Conservation (phyloP, 768 basidiomycete species). For the Mycena sanguinolenta region DNA sequence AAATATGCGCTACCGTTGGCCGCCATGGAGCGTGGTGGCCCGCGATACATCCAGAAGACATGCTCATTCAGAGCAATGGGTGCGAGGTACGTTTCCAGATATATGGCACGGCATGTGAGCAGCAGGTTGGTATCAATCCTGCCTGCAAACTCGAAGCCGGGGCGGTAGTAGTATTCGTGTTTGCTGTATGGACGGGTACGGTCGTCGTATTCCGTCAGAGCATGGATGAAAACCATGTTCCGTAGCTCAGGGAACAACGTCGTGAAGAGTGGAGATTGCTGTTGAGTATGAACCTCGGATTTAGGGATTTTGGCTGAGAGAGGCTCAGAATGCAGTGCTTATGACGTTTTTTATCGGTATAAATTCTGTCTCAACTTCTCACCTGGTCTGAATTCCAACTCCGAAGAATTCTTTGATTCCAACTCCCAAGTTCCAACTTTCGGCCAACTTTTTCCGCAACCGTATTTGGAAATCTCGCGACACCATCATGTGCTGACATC, state of each 20-base stretch:
- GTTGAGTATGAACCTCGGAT: no score
- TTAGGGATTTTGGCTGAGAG: no score
- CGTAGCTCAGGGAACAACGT: constrained; percentile 39
- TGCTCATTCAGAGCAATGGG: constrained; percentile 38
- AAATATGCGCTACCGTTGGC: constrained; percentile 30
- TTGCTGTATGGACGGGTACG: constrained; percentile 27
- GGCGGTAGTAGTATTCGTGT: constrained; percentile 39
- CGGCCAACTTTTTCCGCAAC: no score
- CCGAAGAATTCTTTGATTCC: no score
- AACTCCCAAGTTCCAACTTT: no score
- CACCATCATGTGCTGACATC: no score
- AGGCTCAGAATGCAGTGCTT: no score
- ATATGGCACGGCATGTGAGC: constrained; percentile 41
- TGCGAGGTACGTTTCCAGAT: constrained; percentile 41
- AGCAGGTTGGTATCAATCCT: constrained; percentile 37
- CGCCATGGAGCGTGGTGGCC: neutral
- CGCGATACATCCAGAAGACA: constrained; percentile 39
- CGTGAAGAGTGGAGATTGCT: constrained; percentile 36
- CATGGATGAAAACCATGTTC: constrained; percentile 39
- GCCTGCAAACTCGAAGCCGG: constrained; percentile 32
- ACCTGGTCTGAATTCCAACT: no score
- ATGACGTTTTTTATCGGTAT: no score
- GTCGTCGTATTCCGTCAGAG: constrained; percentile 38
- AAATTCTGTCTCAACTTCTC: no score
- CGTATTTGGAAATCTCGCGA: no score